phyloP scores from a whole-genome alignment of 2,329 filamentous ascomycete species.

The Chrysosporium queenslandicum region DNA sequence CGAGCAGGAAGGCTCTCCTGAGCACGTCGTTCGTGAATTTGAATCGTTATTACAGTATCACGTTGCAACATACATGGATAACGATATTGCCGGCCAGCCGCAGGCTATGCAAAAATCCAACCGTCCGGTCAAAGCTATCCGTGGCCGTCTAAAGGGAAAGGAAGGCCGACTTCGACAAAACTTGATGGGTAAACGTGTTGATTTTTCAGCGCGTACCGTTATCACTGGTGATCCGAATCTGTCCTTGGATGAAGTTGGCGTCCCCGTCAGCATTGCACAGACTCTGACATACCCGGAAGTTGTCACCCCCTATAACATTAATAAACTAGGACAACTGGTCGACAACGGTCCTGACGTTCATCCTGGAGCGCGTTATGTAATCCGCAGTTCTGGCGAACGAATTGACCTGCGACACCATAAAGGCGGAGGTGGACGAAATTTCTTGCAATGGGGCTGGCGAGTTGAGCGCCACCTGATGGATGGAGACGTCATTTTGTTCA shows the following conservation, averaged over 20 bases:
- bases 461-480: constrained; percentile 95
- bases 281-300: constrained; percentile 94
- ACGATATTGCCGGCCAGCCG: constrained; percentile 91
- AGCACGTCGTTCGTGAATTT: constrained; percentile 84
- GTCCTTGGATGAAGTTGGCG: constrained; percentile 92
- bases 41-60: constrained; percentile 91
- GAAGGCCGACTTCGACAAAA: constrained; percentile 96
- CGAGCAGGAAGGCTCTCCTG: constrained; percentile 80
- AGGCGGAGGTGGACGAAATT: constrained; percentile 65
- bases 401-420: constrained; percentile 93
- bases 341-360: constrained; percentile 91
- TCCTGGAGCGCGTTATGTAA: constrained; percentile 92
- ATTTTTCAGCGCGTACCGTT: constrained; percentile 98
- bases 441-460: constrained; percentile 93
- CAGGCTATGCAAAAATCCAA: constrained; percentile 95
- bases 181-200: constrained; percentile 98
- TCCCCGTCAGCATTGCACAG: constrained; percentile 83
- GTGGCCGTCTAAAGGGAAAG: constrained; percentile 96
- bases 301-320: constrained; percentile 95
- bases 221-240: constrained; percentile 98
- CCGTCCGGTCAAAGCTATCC: constrained; percentile 90
- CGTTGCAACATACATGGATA: constrained; percentile 99
- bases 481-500: constrained; percentile 98
- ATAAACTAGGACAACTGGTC: constrained; percentile 78
- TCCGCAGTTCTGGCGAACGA: constrained; percentile 82